These are phyloP conservation scores for Hymenoscyphus repandus DNA, from an alignment of 2,329 filamentous ascomycete genomes.

Conservation along the genomic window DNA sequence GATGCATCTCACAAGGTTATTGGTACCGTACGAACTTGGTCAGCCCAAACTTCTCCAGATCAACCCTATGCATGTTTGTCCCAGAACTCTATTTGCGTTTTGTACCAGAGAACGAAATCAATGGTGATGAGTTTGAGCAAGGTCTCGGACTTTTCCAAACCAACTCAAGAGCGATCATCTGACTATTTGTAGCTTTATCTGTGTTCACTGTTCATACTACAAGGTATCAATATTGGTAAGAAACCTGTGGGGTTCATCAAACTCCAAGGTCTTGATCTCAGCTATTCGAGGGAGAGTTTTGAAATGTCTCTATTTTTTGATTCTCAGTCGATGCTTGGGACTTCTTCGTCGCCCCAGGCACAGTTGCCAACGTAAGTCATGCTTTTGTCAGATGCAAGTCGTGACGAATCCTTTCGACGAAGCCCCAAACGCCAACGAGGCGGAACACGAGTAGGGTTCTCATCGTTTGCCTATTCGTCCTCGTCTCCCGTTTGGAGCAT, in stretches of 20 bases:
- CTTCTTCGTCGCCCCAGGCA: too few relatives aligned
- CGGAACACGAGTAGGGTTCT: too few relatives aligned
- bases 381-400: not conserved
- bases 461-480: too few relatives aligned
- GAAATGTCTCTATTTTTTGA: not conserved
- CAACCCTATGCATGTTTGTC: not conserved
- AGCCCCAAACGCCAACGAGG: too few relatives aligned
- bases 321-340: too few relatives aligned
- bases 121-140: not conserved
- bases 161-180: not conserved
- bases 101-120: not conserved
- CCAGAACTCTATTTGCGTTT: not conserved
- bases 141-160: not conserved
- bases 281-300: not conserved
- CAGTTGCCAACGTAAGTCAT: too few relatives aligned
- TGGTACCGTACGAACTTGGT: not conserved
- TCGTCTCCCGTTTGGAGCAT: too few relatives aligned
- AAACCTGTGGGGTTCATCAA: not conserved
- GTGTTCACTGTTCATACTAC: not conserved
- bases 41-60: not conserved
- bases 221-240: not conserved
- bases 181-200: not conserved
- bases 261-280: not conserved
- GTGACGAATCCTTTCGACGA: too few relatives aligned
- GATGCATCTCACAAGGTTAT: not conserved